A percentile compares a stretch with the other conserved stretches of the same genome.
Conservation (phyloP, 345 rosid genomes). For the Erodium maritimum region DNA sequence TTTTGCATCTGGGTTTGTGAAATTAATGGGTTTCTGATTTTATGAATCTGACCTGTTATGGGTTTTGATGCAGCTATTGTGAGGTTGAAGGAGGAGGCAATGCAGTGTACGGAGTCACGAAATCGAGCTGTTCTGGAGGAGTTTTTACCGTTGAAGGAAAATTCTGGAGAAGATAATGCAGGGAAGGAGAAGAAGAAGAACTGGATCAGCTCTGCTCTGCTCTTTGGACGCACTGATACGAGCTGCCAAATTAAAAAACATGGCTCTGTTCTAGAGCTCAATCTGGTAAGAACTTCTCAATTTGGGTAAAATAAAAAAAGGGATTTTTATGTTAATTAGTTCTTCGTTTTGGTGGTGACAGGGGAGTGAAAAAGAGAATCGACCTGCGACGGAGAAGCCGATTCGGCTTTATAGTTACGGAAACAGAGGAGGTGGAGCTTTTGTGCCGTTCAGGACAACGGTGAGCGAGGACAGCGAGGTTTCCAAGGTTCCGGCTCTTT, state of each 20-base stretch:
- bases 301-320: conserved; percentile 8
- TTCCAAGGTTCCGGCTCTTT: conserved; percentile 23
- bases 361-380: conserved; percentile 8
- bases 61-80: conserved; percentile 35
- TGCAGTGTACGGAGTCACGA: conserved; percentile 19
- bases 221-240: conserved; percentile 12
- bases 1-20: background rate
- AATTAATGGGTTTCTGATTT: background rate
- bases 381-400: too few species aligned
- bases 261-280: too few species aligned
- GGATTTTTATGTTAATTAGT: conserved; percentile 26
- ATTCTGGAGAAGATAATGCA: conserved; percentile 23
- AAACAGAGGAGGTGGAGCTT: too few species aligned
- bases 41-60: background rate
- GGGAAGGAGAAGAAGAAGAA: conserved; percentile 46
- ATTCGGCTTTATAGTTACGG: too few species aligned
- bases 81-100: conserved; percentile 42
- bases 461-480: conserved; percentile 22
- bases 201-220: conserved; percentile 68
- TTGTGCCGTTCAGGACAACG: background rate
- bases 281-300: conserved; percentile 17
- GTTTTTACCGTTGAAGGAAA: conserved; percentile 50
- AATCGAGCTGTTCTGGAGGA: conserved; percentile 60
- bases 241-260: conserved; percentile 5
- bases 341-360: conserved; percentile 26